phyloP scores from a whole-genome alignment of 2,329 filamentous ascomycete species.

The Fusarium solani-melongenae region DNA sequence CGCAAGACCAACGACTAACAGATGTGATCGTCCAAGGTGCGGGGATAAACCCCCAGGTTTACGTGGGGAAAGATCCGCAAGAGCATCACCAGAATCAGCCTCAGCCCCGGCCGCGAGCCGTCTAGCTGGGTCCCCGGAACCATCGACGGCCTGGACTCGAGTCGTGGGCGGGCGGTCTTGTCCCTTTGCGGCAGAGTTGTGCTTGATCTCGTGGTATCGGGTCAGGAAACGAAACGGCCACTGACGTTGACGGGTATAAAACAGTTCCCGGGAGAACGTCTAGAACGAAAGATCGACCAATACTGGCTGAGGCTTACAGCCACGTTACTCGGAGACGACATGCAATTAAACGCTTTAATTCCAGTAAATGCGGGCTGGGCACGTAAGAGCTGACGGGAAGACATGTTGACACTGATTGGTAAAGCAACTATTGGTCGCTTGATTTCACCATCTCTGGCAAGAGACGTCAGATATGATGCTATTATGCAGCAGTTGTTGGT shows the following conservation, averaged over 20 bases:
- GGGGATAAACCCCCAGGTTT: background rate
- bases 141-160: background rate
- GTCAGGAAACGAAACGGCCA: background rate
- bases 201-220: background rate
- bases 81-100: background rate
- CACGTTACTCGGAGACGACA: background rate
- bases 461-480: background rate
- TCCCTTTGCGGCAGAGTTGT: background rate
- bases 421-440: background rate
- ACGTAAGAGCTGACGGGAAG: background rate
- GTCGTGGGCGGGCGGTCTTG: background rate
- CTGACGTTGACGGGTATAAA: background rate
- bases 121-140: background rate
- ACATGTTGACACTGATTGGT: background rate
- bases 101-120: background rate
- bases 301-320: background rate
- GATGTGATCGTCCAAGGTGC: background rate
- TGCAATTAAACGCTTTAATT: background rate
- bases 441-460: background rate
- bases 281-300: background rate
- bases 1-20: background rate
- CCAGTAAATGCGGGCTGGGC: background rate
- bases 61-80: slow-evolving; percentile 1
- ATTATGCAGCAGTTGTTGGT: background rate
- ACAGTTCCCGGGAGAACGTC: background rate